Percentiles rank a stretch among this genome's conserved stretches.
phyloP scores from a whole-genome alignment of 805 yeast genomes.

The Torulaspora microellipsoides region DNA sequence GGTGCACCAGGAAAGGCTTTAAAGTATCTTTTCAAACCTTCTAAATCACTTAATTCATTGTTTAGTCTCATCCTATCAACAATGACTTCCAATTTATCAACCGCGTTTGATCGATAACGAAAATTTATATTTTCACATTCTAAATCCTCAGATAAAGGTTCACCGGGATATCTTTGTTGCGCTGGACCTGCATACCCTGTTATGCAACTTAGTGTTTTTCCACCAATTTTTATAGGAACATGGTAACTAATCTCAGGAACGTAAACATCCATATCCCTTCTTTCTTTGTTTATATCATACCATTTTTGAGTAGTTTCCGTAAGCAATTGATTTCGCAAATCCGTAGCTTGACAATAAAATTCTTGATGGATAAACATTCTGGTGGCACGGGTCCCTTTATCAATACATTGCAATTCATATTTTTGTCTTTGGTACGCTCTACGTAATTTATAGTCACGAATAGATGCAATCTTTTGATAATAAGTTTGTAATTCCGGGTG shows the following conservation, averaged over 20 bases:
- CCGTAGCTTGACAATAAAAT: slow-evolving; percentile 61
- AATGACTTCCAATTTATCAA: slow-evolving; percentile 46
- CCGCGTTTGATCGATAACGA: slow-evolving; percentile 39
- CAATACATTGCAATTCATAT: slow-evolving; percentile 72
- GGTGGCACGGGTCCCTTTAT: slow-evolving; percentile 72
- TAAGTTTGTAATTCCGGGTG: slow-evolving; percentile 85
- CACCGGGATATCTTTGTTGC: slow-evolving; percentile 29
- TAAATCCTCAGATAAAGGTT: slow-evolving; percentile 32
- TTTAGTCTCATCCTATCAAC: slow-evolving; percentile 61
- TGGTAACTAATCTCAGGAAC: slow-evolving; percentile 48
- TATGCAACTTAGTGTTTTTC: slow-evolving; percentile 34
- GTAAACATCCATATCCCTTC: slow-evolving; percentile 67
- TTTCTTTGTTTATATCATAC: slow-evolving; percentile 88
- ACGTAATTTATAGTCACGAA: slow-evolving; percentile 64
- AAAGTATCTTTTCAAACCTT: slow-evolving; percentile 60
- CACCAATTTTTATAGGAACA: slow-evolving; percentile 33
- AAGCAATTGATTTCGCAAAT: slow-evolving; percentile 60
- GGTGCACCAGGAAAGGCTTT: slow-evolving; percentile 82
- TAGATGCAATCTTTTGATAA: slow-evolving; percentile 63
- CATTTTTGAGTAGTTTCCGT: slow-evolving; percentile 75
- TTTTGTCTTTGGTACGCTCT: slow-evolving; percentile 47
- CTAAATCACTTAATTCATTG: slow-evolving; percentile 63
- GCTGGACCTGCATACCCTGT: slow-evolving; percentile 38
- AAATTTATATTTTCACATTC: slow-evolving; percentile 43
- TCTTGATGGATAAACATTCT: slow-evolving; percentile 83